Evolutionary conservation across 257 asterid species (phyloP), one percentile per base, ranked within the genome.

Genomic region (Petrea volubilis): DNA sequence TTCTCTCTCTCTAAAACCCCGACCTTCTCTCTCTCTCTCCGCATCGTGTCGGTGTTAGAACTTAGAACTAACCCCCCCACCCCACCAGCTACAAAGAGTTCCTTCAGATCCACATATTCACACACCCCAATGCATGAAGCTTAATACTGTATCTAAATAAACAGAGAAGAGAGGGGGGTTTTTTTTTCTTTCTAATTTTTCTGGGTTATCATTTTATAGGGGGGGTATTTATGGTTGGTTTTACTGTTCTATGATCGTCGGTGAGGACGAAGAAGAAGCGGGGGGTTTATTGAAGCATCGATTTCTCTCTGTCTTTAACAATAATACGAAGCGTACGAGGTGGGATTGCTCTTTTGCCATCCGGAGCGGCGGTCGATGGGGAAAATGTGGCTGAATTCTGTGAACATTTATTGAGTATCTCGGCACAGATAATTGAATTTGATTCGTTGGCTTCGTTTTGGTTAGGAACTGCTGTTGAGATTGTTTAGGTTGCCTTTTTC

Each of bases 331-430:
- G 77, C 78, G 86, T 20, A 79, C 83, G 23, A 79, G 88, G 85
- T 84, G 88, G 88, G 88, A 90, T 49, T 81, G 77, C 77, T 83
- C 88, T 34, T 83, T 86, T 33, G 82, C 85, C 70, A 80, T 86
- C 71, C 87, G 93, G 31, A 88, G 95, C 87, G 80, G 91, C 52
- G 83, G 95, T 18, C 77, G 88, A 33, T 89, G 93, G 96, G 94
- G 92, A 21, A 81, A 87, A 89, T 89, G 95, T 71, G 96, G 97
- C 65, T 89, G 86, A 91, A 51, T 64, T 59, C 50, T 66, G 14
- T 24, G 50, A 64, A 12, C 14, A 18, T 46, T 34, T 47, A 10
- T 25, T 41, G 15, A 52, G 18, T 62, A 9, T 28, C 60, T 28
- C 29, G 5, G 55, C 44, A 21, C 24, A 31, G 52, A 7, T 13